A percentile compares a stretch with the other conserved stretches of the same genome.
Evolutionary conservation across 441 rosid species (phyloP).

Genomic region (Lepidium campestre): DNA sequence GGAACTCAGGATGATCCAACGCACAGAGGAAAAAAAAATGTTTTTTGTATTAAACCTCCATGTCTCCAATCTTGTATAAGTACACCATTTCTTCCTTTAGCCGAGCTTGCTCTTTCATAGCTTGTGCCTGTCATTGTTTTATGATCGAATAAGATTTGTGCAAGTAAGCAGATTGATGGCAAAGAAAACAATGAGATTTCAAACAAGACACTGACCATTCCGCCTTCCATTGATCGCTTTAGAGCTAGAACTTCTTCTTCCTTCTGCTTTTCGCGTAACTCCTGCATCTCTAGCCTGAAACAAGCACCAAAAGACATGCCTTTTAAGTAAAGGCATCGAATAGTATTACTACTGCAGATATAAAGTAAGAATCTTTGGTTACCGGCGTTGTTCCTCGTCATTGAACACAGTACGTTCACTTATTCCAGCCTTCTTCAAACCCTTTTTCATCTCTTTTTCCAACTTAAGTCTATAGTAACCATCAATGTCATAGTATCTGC

Average conservation of each 20-base stretch:
- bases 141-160: neutral
- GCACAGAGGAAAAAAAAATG: neutral
- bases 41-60: constrained; percentile 45
- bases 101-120: constrained; percentile 92
- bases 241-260: constrained; percentile 67
- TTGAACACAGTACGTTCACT: constrained; percentile 82
- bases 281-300: constrained; percentile 67
- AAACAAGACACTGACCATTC: constrained; percentile 58
- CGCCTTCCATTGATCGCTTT: constrained; percentile 85
- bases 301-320: neutral
- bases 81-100: constrained; percentile 89
- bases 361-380: constrained; percentile 9
- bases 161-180: neutral
- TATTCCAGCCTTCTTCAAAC: constrained; percentile 50
- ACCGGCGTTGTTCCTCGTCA: constrained; percentile 95
- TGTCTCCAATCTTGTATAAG: constrained; percentile 82
- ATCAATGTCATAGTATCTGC: constrained; percentile 82
- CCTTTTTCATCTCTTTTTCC: constrained; percentile 66
- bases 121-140: constrained; percentile 62
- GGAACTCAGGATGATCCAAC: neutral
- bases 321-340: neutral
- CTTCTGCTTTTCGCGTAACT: constrained; percentile 80
- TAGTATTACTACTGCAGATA: neutral
- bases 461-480: constrained; percentile 66
- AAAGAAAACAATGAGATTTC: neutral